Evolutionary conservation across 2,329 filamentous ascomycete species (phyloP), one percentile per base, ranked within the genome.

Genomic region (Hyphodiscus sp.): DNA sequence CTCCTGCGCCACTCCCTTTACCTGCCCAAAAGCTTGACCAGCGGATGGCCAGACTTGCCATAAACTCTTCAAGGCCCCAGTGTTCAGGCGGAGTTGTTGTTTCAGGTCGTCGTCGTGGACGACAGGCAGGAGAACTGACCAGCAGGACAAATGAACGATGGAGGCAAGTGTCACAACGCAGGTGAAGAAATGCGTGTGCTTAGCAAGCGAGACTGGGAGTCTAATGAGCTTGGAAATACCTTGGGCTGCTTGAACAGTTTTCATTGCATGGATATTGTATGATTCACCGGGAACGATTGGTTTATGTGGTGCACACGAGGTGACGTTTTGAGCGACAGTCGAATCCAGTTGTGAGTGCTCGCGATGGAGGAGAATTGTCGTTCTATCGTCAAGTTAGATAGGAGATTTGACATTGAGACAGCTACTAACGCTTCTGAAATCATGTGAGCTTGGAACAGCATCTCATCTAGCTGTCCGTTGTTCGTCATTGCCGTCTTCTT

Each of bases 381-480:
- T 81, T 7, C 77, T 79, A 53, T 20, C 20, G 7, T 7, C 41
- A 20, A 16, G 42, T 56, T 20, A 59, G 53, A 49, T 50, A 23
- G 16, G 38, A 20, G 6, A 42, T 6, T 42, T 30, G 23, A 16
- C 11, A 51, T 18, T 18, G 15, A 20, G 20, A 41, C 6, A 26
- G 20, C 26, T 18, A 47, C 64, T 61, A 62, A 67, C 62, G 69
- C 70, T 51, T 80, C 74, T 50, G 79, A 76, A 63, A 95, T 88
- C 82, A 95, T 92, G 58, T 89, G 86, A 0, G 89, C 91, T 68
- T 95, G 89, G 71, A 96, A 95, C 70, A 96, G 84, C 79, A 95
- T 86, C 70, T 95, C 89, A 67, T 96, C 91, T 11, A 91, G 76
- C 50, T 82, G 78, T 30, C 89, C 85, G 61, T 86, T 81, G 57